These are phyloP conservation scores for Pseudocohnilembus persalinus DNA, from an alignment of 169 alveolate genomes.

Conservation along the genomic window DNA sequence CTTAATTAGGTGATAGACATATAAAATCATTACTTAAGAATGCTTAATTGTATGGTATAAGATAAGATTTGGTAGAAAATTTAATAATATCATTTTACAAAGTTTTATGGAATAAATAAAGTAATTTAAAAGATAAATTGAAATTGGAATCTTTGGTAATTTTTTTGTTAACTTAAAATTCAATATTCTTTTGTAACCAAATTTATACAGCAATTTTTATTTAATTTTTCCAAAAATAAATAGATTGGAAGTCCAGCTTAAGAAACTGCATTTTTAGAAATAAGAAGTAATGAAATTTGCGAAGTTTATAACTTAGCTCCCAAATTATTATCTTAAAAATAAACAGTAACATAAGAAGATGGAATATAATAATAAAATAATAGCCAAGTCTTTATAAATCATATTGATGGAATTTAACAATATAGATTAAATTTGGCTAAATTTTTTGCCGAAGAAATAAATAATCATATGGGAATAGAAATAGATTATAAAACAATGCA, in stretches of 20 bases:
- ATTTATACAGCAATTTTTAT: no score
- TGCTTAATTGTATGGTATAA: constrained; percentile 50
- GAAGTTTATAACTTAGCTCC: constrained; percentile 46
- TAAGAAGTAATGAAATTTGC: constrained; percentile 53
- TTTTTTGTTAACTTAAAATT: no score
- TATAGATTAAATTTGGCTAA: constrained; percentile 37
- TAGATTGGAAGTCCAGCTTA: constrained; percentile 14
- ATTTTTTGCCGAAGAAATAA: constrained; percentile 45
- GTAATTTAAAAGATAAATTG: constrained; percentile 17
- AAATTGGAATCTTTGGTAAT: constrained; percentile 45
- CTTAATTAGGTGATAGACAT: constrained; percentile 40
- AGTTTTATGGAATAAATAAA: constrained; percentile 45
- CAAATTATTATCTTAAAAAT: constrained; percentile 35
- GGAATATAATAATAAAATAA: no score
- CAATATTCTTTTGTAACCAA: neutral
- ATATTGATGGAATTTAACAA: constrained; percentile 39
- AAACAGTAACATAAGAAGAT: constrained; percentile 16
- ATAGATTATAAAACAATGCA: constrained; percentile 48
- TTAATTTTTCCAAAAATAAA: no score
- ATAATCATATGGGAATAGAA: constrained; percentile 38
- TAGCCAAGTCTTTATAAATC: constrained; percentile 44
- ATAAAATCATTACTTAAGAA: constrained; percentile 42
- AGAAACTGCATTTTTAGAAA: constrained; percentile 59
- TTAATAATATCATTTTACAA: constrained; percentile 36
- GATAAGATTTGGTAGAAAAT: constrained; percentile 42